Percentiles rank a stretch among this genome's conserved stretches.
These are phyloP conservation scores for Eucommia ulmoides DNA, from an alignment of 257 asterid genomes.

Conservation along the genomic window DNA sequence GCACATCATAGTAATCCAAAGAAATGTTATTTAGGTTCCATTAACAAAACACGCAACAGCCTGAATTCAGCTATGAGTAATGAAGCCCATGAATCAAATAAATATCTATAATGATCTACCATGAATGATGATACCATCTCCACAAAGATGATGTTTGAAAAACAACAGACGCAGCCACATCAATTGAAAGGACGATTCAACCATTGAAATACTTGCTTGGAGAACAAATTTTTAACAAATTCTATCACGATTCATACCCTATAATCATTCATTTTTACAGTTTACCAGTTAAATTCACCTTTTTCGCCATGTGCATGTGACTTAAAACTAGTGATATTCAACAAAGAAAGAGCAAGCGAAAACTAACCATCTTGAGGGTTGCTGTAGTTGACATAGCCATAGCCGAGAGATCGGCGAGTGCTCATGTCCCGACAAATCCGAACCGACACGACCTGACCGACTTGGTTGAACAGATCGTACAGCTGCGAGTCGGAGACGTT, in stretches of 20 bases:
- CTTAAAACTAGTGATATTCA: too few relatives aligned
- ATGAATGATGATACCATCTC: not conserved
- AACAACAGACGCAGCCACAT: not conserved
- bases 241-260: not conserved
- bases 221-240: not conserved
- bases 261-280: not conserved
- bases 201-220: not conserved
- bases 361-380: not conserved
- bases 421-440: slow-evolving; percentile 1
- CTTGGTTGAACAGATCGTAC: slow-evolving; percentile 1
- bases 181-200: not conserved
- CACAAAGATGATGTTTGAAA: not conserved
- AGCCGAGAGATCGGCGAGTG: not conserved
- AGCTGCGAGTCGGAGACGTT: not conserved
- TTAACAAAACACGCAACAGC: not conserved
- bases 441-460: slow-evolving; percentile 2
- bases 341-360: not conserved
- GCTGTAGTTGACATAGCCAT: slow-evolving; percentile 2
- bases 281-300: not conserved
- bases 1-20: not conserved
- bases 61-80: too few relatives aligned
- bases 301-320: too few relatives aligned
- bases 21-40: not conserved
- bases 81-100: not conserved
- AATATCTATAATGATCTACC: not conserved